A percentile compares a stretch with the other conserved stretches of the same genome.
phyloP scores from a whole-genome alignment of 2,329 filamentous ascomycete genomes.

The Chaetomium strumarium region DNA sequence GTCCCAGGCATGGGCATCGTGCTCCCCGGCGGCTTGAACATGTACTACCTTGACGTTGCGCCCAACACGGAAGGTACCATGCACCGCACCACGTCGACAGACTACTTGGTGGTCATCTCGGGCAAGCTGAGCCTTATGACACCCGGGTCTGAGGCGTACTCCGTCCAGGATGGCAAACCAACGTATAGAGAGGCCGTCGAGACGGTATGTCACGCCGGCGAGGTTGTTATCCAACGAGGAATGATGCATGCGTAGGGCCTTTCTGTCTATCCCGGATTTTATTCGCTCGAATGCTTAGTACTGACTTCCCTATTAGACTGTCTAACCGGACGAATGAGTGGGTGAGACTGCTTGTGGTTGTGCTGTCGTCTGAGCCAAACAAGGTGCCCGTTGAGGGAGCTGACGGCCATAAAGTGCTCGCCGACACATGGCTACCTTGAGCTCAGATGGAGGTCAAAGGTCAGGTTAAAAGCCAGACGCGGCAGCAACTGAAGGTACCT shows the following conservation, averaged over 20 bases:
- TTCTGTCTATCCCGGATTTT: not conserved
- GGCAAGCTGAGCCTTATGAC: slow-evolving; percentile 3
- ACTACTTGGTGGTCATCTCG: slow-evolving; percentile 4
- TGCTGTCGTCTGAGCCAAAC: slow-evolving; percentile 2
- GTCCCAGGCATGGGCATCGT: slow-evolving; percentile 8
- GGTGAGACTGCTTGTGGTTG: slow-evolving; percentile 5
- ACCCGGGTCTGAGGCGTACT: not conserved
- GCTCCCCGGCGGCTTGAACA: slow-evolving; percentile 5
- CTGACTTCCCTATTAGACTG: not conserved
- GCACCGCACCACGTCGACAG: slow-evolving; percentile 5
- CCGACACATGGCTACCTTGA: slow-evolving; percentile 2
- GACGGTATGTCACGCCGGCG: slow-evolving; percentile 1
- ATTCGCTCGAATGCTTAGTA: not conserved
- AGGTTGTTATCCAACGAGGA: slow-evolving; percentile 1
- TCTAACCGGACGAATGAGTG: slow-evolving; percentile 5
- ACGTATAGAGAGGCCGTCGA: slow-evolving; percentile 1
- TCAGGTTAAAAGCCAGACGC: too few species aligned
- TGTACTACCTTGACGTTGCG: slow-evolving; percentile 8
- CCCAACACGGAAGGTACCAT: slow-evolving; percentile 6
- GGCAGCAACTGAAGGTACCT: too few species aligned
- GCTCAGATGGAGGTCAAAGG: not conserved
- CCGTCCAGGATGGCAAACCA: not conserved
- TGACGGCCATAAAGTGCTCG: not conserved
- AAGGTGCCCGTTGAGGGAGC: slow-evolving; percentile 1
- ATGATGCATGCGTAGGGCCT: slow-evolving; percentile 6